A percentile compares a stretch with the other conserved stretches of the same genome.
phyloP scores from a whole-genome alignment of 2,329 filamentous ascomycete genomes.

The Chalara sp. region DNA sequence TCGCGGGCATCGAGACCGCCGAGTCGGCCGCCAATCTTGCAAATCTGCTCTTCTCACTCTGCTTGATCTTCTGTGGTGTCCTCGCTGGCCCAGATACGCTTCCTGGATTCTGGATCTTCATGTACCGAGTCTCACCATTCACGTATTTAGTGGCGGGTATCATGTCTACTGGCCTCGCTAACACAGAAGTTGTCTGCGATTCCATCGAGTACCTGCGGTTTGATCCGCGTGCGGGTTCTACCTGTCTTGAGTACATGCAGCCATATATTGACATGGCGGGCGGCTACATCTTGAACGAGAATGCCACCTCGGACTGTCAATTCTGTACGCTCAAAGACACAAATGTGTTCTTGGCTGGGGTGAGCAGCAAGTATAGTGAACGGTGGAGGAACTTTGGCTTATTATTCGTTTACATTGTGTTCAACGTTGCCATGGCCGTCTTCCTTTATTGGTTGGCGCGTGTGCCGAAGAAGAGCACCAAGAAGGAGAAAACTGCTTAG shows the following conservation, averaged over 20 bases:
- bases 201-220: constrained; percentile 64
- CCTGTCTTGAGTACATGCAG: constrained; percentile 53
- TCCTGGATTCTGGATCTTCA: constrained; percentile 77
- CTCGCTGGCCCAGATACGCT: constrained; percentile 56
- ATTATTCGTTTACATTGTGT: constrained; percentile 34
- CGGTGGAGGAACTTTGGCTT: constrained; percentile 65
- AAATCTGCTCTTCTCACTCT: constrained; percentile 68
- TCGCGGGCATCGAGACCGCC: constrained; percentile 68
- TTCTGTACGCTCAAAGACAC: constrained; percentile 48
- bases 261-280: constrained; percentile 41
- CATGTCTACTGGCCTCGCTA: constrained; percentile 63
- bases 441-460: constrained; percentile 46
- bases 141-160: constrained; percentile 75
- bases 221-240: constrained; percentile 48
- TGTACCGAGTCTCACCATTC: constrained; percentile 78
- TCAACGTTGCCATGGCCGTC: constrained; percentile 47
- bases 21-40: constrained; percentile 73
- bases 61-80: constrained; percentile 71
- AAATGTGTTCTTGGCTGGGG: constrained; percentile 41
- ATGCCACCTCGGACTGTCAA: constrained; percentile 43
- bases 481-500: constrained; percentile 23
- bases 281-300: constrained; percentile 46
- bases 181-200: constrained; percentile 59
- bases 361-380: constrained; percentile 47
- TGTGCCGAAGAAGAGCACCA: constrained; percentile 33